Base-by-base conservation (phyloP, 2,329 filamentous ascomycete species). In the Ceratocystiopsis sp. region DNA sequence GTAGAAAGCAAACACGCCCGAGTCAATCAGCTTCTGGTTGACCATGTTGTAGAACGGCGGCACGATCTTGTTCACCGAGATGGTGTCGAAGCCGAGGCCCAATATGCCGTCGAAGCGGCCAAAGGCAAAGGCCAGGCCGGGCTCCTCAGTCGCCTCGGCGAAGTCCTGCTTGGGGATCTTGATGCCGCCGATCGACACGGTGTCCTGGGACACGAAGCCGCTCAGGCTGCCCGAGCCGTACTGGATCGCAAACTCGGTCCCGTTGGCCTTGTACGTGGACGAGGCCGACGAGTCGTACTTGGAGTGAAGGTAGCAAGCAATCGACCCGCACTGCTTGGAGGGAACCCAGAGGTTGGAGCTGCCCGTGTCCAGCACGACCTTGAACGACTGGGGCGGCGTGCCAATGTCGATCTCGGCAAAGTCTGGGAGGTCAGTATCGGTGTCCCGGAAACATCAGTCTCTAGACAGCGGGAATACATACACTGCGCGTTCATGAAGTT, bases 291-390 rank as follows among this genome's bases (percentile, higher is more conserved):
- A 91, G 65, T 96, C 86, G 68, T 96, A 98, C 69, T 93, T 98
- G 64, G 66, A 78, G 73, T 98, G 91, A 47, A 98, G 78, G 67
- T 89, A 98, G 75, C 91, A 98, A 51, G 91, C 93, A 58, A 98
- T 98, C 59, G 87, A 95, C 59, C 75, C 79, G 64, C 93, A 98
- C 58, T 85, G 72, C 45, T 75, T 70, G 19, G 87, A 94, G 35
- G 93, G 93, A 47, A 98, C 87, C 93, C 93, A 98, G 50, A 98
- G 75, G 71, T 98, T 98, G 61, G 91, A 96, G 73, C 86, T 95
- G 56, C 91, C 91, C 25, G 91, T 98, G 63, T 98, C 91, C 51
- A 98, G 80, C 51, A 98, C 82, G 53, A 98, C 93, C 75, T 98
- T 98, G 78, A 98, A 98, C 53, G 67, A 73, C 69, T 98, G 91